These are phyloP conservation scores for Ophiocordyceps sinensis DNA, from an alignment of 2,329 filamentous ascomycete genomes.

Conservation along the genomic window DNA sequence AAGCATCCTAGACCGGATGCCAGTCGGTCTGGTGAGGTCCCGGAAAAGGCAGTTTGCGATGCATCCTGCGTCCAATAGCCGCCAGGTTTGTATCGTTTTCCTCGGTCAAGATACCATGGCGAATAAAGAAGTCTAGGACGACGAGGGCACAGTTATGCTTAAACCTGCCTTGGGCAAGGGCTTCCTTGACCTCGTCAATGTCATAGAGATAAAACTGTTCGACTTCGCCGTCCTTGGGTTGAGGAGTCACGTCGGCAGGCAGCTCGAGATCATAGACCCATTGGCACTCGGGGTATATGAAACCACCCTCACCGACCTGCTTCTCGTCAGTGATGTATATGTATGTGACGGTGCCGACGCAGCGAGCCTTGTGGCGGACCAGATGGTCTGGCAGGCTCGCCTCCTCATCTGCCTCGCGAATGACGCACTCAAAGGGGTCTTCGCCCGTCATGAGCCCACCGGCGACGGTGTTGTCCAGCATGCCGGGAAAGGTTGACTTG, in stretches of 20 bases:
- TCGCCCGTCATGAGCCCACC: constrained; percentile 67
- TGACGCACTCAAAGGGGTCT: constrained; percentile 62
- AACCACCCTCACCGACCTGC: constrained; percentile 64
- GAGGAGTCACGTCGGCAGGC: constrained; percentile 49
- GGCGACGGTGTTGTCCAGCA: constrained; percentile 91
- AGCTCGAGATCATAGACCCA: constrained; percentile 85
- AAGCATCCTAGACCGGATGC: constrained; percentile 1
- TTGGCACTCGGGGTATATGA: constrained; percentile 82
- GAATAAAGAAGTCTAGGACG: constrained; percentile 77
- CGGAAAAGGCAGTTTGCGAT: constrained; percentile 70
- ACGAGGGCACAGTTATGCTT: constrained; percentile 87
- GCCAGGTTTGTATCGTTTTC: constrained; percentile 69
- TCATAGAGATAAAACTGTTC: constrained; percentile 68
- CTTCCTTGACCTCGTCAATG: constrained; percentile 59
- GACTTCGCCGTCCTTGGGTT: constrained; percentile 79
- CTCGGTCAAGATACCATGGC: constrained; percentile 64
- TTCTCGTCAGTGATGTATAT: constrained; percentile 63
- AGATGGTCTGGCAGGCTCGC: constrained; percentile 61
- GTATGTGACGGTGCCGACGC: constrained; percentile 66
- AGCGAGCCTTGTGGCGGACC: constrained; percentile 43
- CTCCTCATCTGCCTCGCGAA: constrained; percentile 82
- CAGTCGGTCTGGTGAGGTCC: constrained; percentile 39
- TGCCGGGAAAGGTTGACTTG: constrained; percentile 82
- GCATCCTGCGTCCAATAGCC: constrained; percentile 61
- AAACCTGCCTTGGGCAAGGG: constrained; percentile 60